phyloP scores from a whole-genome alignment of 768 basidiomycete genomes.

The Suillus ampliporus region DNA sequence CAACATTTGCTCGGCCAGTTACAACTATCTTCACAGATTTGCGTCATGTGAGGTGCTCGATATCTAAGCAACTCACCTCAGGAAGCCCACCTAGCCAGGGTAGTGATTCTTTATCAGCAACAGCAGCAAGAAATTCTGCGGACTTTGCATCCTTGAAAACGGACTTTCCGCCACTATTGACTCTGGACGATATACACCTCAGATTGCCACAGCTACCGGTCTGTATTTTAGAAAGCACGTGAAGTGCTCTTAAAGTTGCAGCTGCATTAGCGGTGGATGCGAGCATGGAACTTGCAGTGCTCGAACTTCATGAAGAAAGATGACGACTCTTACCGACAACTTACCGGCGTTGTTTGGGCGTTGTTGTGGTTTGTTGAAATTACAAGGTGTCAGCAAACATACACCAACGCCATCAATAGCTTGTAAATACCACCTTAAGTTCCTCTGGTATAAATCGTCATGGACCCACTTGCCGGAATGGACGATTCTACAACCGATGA shows the following conservation, averaged over 20 bases:
- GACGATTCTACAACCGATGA: slow-evolving; percentile 59
- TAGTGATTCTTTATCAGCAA: slow-evolving; percentile 22
- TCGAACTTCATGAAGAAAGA: not conserved
- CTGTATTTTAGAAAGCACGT: not conserved
- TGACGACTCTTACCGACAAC: not conserved
- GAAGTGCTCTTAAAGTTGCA: not conserved
- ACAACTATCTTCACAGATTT: not conserved
- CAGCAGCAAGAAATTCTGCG: slow-evolving; percentile 35
- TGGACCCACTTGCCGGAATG: slow-evolving; percentile 28
- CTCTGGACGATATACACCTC: slow-evolving; percentile 1
- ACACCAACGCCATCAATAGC: not conserved
- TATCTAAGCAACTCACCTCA: slow-evolving; percentile 29
- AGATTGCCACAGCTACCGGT: too few relatives aligned
- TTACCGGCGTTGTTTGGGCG: too few relatives aligned
- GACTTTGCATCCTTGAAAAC: slow-evolving; percentile 31
- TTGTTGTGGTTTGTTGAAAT: slow-evolving; percentile 31
- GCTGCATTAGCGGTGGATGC: not conserved
- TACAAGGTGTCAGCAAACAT: slow-evolving; percentile 30
- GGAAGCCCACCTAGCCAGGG: slow-evolving; percentile 26
- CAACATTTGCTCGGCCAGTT: slow-evolving; percentile 77
- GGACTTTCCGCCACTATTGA: slow-evolving; percentile 15
- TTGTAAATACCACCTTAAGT: not conserved
- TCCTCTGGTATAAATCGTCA: slow-evolving; percentile 12
- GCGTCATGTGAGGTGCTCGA: not conserved
- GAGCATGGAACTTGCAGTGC: not conserved